These are phyloP conservation scores for Erysiphe pulchra DNA, from an alignment of 2,329 filamentous ascomycete genomes.

Conservation along the genomic window DNA sequence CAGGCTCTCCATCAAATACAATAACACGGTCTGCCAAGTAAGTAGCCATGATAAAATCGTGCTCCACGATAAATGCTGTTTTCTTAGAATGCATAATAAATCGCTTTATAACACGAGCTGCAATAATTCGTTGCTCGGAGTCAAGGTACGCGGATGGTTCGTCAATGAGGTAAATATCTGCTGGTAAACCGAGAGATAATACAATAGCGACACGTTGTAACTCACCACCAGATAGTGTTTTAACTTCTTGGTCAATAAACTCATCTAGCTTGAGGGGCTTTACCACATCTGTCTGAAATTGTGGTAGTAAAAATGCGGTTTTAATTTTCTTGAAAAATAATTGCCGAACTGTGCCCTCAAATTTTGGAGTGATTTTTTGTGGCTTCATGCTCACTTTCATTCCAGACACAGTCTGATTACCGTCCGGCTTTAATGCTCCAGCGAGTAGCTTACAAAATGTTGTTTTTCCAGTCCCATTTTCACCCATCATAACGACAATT, in stretches of 20 bases:
- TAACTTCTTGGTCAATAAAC: constrained; percentile 98
- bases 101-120: constrained; percentile 91
- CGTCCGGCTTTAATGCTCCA: constrained; percentile 78
- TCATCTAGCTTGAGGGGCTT: constrained; percentile 98
- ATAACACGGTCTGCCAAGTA: constrained; percentile 77
- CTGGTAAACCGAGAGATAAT: constrained; percentile 78
- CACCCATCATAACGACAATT: constrained; percentile 98
- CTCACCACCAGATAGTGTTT: constrained; percentile 97
- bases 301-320: constrained; percentile 79
- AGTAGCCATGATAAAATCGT: constrained; percentile 95
- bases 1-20: constrained; percentile 88
- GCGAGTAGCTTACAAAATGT: constrained; percentile 95
- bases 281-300: constrained; percentile 98
- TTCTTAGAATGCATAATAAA: constrained; percentile 99
- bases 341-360: constrained; percentile 85
- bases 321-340: constrained; percentile 99
- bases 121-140: constrained; percentile 96
- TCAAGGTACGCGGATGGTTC: constrained; percentile 95
- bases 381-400: constrained; percentile 99
- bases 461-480: constrained; percentile 98
- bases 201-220: constrained; percentile 97
- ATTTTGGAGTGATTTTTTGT: constrained; percentile 97
- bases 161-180: constrained; percentile 96
- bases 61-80: constrained; percentile 96
- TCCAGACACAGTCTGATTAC: constrained; percentile 48